Evolutionary conservation across 2,329 filamentous ascomycete genomes (phyloP).

Genomic region (Alternaria viburni): DNA sequence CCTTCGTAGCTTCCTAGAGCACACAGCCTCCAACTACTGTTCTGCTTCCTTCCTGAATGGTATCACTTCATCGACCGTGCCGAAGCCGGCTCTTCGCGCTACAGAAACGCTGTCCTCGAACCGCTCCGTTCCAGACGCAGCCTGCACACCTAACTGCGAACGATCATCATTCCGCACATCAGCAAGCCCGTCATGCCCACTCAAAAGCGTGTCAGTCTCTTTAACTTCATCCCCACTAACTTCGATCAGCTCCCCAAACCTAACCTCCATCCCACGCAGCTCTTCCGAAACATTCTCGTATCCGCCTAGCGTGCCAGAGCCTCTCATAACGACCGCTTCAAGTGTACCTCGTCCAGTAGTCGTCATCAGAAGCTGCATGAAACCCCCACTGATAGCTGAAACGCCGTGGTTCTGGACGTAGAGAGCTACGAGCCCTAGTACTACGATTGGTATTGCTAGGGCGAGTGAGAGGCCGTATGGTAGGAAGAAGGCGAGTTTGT

Average conservation of each 20-base stretch:
- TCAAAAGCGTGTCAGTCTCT: background rate
- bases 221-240: too few species aligned
- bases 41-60: background rate
- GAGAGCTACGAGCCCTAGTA: background rate
- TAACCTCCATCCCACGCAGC: background rate
- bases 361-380: background rate
- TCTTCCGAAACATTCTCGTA: background rate
- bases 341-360: background rate
- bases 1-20: background rate
- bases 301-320: background rate
- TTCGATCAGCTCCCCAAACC: background rate
- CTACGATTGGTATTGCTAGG: accelerated
- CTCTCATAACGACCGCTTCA: background rate
- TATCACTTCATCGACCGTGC: background rate
- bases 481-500: background rate
- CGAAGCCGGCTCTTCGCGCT: background rate
- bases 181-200: background rate
- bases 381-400: background rate
- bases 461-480: background rate
- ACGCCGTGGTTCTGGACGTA: background rate
- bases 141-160: background rate
- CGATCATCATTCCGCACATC: background rate
- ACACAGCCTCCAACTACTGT: background rate
- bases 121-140: background rate
- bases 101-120: background rate